Percentiles rank a stretch among this genome's conserved stretches.
Conservation (phyloP, 257 asterid species). For the Solanum stenotomum region DNA sequence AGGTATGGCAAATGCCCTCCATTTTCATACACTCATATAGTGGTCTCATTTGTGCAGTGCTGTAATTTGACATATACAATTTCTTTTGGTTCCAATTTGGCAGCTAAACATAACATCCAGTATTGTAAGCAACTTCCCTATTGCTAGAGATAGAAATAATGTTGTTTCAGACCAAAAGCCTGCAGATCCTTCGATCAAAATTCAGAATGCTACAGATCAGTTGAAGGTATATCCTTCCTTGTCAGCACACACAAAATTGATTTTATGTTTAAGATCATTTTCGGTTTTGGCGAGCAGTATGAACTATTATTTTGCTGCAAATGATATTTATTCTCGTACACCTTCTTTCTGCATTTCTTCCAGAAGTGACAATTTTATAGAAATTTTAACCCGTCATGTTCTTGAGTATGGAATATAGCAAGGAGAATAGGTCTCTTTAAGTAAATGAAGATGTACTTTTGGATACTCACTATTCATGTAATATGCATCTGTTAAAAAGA, state of each 20-base stretch:
- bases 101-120: slow-evolving; percentile 54
- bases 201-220: slow-evolving; percentile 20
- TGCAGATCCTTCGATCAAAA: slow-evolving; percentile 3
- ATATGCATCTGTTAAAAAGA: background rate
- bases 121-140: slow-evolving; percentile 25
- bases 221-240: slow-evolving; percentile 38
- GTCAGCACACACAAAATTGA: background rate
- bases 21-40: background rate
- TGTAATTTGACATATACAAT: background rate
- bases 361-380: background rate
- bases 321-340: background rate
- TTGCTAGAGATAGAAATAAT: slow-evolving; percentile 12
- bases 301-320: background rate
- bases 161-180: slow-evolving; percentile 17
- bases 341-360: background rate
- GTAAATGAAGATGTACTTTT: background rate
- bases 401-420: background rate
- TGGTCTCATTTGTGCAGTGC: background rate
- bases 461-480: background rate
- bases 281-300: background rate
- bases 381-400: background rate
- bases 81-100: slow-evolving; percentile 7
- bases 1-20: slow-evolving; percentile 27
- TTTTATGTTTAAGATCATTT: background rate
- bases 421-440: background rate